A percentile compares a stretch with the other conserved stretches of the same genome.
These are phyloP conservation scores for Hammondia hammondi DNA, from an alignment of 169 alveolate species.

Conservation along the genomic window DNA sequence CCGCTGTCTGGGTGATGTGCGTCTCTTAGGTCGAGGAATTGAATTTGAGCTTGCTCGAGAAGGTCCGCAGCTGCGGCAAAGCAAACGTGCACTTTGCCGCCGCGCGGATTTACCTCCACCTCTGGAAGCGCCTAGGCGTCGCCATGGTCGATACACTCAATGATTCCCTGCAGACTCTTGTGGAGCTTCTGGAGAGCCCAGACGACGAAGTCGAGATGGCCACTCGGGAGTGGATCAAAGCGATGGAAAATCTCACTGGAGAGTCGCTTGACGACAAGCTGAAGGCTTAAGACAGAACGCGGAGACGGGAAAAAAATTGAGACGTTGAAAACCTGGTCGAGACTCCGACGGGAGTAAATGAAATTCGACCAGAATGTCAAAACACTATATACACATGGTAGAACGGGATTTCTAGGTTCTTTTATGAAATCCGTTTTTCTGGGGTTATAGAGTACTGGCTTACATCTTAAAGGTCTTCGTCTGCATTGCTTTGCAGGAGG, in stretches of 20 bases:
- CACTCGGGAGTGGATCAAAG: background rate
- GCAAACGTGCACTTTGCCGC: conserved; percentile 12
- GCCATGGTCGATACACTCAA: conserved; percentile 37
- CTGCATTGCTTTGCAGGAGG: too few species aligned
- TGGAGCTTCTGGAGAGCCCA: conserved; percentile 5
- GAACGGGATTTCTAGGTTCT: too few species aligned
- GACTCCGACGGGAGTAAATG: too few species aligned
- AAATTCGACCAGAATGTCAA: too few species aligned
- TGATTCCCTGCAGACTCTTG: background rate
- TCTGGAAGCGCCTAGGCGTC: conserved; percentile 21
- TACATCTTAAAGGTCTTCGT: too few species aligned
- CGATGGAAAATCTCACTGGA: background rate
- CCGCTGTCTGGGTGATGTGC: background rate
- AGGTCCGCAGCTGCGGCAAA: conserved; percentile 20
- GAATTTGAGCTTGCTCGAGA: conserved; percentile 11
- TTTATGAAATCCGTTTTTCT: too few species aligned
- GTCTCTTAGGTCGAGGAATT: background rate
- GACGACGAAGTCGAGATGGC: conserved; percentile 28
- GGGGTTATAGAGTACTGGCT: too few species aligned
- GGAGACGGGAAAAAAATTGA: too few species aligned
- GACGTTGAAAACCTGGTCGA: too few species aligned
- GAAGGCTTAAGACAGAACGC: background rate
- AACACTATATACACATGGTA: too few species aligned
- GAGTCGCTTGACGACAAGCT: conserved; percentile 15
- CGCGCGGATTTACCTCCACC: background rate